These are phyloP conservation scores for Thermomyces lanuginosus DNA, from an alignment of 2,329 filamentous ascomycete species.

Conservation along the genomic window DNA sequence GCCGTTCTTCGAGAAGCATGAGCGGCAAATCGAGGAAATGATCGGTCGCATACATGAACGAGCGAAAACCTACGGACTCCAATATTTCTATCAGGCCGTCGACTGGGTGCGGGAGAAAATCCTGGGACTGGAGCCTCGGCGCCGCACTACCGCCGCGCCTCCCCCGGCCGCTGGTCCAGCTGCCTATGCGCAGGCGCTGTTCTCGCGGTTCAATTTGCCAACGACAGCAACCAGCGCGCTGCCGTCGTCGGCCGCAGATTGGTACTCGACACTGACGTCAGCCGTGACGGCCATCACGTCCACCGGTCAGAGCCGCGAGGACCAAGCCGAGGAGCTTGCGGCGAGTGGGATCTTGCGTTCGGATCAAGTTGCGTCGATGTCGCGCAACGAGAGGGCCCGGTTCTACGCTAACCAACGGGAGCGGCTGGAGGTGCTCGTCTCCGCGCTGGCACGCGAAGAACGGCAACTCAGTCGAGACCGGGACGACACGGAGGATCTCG, in stretches of 20 bases:
- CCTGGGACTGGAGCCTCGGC: slow-evolving; percentile 55
- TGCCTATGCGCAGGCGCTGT: slow-evolving; percentile 62
- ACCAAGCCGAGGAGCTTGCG: slow-evolving; percentile 35
- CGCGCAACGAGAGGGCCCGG: slow-evolving; percentile 47
- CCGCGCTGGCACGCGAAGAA: slow-evolving; percentile 66
- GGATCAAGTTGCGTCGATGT: slow-evolving; percentile 44
- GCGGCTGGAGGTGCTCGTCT: slow-evolving; percentile 54
- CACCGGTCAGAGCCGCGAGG: slow-evolving; percentile 21
- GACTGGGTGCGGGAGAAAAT: slow-evolving; percentile 59
- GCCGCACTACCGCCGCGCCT: slow-evolving; percentile 31
- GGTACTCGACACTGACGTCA: slow-evolving; percentile 61
- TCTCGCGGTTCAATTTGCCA: slow-evolving; percentile 75
- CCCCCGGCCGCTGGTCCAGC: slow-evolving; percentile 19
- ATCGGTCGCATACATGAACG: slow-evolving; percentile 69
- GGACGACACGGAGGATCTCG: slow-evolving; percentile 21
- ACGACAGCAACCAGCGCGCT: slow-evolving; percentile 38
- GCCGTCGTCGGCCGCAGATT: slow-evolving; percentile 40
- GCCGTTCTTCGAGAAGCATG: slow-evolving; percentile 76
- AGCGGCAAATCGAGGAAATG: slow-evolving; percentile 74
- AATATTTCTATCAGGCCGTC: slow-evolving; percentile 55
- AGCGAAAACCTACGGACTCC: slow-evolving; percentile 57
- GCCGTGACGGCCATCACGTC: slow-evolving; percentile 49
- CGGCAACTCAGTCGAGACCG: slow-evolving; percentile 35
- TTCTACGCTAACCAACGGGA: slow-evolving; percentile 71
- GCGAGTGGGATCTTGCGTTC: slow-evolving; percentile 53